These are phyloP conservation scores for Backusella liffmaniae DNA, from an alignment of 192 early-diverging fungal species.

Conservation along the genomic window DNA sequence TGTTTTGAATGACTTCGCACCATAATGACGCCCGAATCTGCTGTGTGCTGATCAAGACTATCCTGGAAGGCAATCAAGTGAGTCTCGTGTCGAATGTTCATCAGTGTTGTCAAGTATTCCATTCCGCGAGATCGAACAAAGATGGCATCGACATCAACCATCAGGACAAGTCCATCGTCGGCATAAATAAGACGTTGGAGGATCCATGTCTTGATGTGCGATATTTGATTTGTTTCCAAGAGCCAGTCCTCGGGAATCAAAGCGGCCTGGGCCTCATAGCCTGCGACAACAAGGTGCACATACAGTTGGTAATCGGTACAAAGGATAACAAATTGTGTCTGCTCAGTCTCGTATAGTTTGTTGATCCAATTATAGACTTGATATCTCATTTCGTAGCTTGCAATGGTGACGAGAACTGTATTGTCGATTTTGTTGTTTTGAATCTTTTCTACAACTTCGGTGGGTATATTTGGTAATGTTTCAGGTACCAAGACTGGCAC, in stretches of 20 bases:
- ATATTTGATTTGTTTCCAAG: conserved; percentile 13
- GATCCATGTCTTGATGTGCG: conserved; percentile 32
- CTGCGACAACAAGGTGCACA: conserved; percentile 13
- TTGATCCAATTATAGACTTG: conserved; percentile 36
- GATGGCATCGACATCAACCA: conserved; percentile 32
- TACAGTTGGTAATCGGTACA: conserved; percentile 32
- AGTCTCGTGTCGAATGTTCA: conserved; percentile 22
- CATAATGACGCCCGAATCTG: conserved; percentile 32
- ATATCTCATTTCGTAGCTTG: conserved; percentile 30
- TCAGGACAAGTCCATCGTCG: conserved; percentile 18
- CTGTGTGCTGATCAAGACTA: conserved; percentile 19
- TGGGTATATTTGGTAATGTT: not conserved
- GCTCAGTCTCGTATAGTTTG: conserved; percentile 17
- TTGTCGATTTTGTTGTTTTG: conserved; percentile 8
- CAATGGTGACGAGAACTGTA: conserved; percentile 22
- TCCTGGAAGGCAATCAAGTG: conserved; percentile 29
- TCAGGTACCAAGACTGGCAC: conserved; percentile 21
- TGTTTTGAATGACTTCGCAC: conserved; percentile 13
- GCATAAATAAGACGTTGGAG: conserved; percentile 31
- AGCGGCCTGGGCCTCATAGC: conserved; percentile 17
- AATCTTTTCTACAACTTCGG: conserved; percentile 15
- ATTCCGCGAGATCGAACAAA: conserved; percentile 21
- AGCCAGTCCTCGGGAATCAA: conserved; percentile 29
- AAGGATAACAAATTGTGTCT: conserved; percentile 28
- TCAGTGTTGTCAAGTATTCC: conserved; percentile 16